These are phyloP conservation scores for Ceratobasidium theobromae DNA, from an alignment of 1,284 basidiomycete species.

Conservation along the genomic window DNA sequence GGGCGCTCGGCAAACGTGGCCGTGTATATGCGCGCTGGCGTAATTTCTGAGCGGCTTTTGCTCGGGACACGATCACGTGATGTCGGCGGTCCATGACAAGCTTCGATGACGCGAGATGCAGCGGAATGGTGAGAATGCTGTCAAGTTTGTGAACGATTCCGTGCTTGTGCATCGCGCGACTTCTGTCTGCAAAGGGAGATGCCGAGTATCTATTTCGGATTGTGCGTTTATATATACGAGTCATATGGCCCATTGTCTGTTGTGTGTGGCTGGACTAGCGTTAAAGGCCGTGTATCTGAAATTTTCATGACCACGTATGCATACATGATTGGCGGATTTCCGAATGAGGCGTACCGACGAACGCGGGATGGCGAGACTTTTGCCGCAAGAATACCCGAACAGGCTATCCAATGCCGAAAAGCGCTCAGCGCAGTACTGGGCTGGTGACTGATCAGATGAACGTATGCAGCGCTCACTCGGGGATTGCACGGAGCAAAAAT, in stretches of 20 bases:
- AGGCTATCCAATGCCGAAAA: constrained; percentile 13
- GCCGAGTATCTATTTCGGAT: too few species aligned
- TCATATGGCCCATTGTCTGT: not conserved
- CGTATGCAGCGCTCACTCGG: constrained; percentile 17
- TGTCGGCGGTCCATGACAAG: not conserved
- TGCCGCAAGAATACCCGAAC: constrained; percentile 9
- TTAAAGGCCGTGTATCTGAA: too few species aligned
- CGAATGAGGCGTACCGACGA: not conserved
- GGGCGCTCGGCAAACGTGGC: constrained; percentile 27
- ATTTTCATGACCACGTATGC: not conserved
- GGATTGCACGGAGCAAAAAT: constrained; percentile 17
- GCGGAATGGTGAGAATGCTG: constrained; percentile 9
- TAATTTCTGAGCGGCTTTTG: not conserved
- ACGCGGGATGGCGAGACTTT: constrained; percentile 11
- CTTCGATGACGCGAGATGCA: constrained; percentile 22
- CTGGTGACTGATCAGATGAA: constrained; percentile 20
- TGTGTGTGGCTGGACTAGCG: too few species aligned
- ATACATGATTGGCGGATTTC: not conserved
- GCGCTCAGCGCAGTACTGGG: constrained; percentile 24
- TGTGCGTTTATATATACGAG: too few species aligned
- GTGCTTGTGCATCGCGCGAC: not conserved
- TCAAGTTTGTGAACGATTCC: constrained; percentile 1
- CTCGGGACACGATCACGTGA: constrained; percentile 26
- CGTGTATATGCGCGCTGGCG: constrained; percentile 27
- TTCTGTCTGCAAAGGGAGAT: not conserved